Conservation (phyloP, 805 yeast genomes). For the Pichia scutulata region DNA sequence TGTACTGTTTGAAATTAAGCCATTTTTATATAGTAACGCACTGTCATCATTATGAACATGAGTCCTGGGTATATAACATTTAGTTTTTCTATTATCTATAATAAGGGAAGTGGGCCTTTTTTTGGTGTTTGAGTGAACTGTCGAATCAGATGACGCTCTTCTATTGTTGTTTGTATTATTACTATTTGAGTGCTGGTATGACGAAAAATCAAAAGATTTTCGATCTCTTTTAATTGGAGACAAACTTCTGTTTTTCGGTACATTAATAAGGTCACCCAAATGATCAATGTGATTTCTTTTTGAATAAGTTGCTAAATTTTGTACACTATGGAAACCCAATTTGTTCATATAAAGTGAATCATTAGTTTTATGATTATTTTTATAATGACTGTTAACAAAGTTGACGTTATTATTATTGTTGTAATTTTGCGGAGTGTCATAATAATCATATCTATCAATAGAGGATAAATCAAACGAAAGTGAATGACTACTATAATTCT, state of each 20-base stretch:
- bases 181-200: not conserved
- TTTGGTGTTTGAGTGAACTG: not conserved
- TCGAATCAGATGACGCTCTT: slow-evolving; percentile 6
- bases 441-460: not conserved
- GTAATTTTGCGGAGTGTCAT: not conserved
- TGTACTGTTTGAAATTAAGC: not conserved
- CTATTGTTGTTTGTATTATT: not conserved
- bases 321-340: not conserved
- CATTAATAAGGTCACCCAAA: not conserved
- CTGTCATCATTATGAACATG: not conserved
- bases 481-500: not conserved
- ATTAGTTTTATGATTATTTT: no score
- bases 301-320: not conserved
- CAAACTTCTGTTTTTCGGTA: not conserved
- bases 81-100: not conserved
- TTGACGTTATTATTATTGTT: not conserved
- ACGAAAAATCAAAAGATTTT: slow-evolving; percentile 2
- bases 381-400: no score
- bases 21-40: not conserved
- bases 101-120: slow-evolving; percentile 4
- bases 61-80: not conserved
- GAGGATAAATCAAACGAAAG: slow-evolving; percentile 5
- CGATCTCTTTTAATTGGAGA: not conserved
- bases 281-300: not conserved
- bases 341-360: not conserved